A percentile compares a stretch with the other conserved stretches of the same genome.
These are phyloP conservation scores for Arabis alpina DNA, from an alignment of 345 rosid genomes.

Conservation along the genomic window DNA sequence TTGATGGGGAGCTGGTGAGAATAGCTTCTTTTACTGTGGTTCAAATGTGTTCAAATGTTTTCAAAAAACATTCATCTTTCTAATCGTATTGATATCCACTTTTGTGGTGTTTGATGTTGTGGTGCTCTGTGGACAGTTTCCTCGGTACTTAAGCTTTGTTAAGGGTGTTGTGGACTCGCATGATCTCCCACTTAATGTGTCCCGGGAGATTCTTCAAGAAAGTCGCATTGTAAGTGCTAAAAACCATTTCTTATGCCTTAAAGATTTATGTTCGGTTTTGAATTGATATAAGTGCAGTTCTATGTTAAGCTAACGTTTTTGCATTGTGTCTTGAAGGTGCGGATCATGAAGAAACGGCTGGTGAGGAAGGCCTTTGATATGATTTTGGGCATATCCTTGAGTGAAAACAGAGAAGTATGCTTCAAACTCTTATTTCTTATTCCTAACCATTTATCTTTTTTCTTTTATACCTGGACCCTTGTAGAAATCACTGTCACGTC, in stretches of 20 bases:
- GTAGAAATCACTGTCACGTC: background rate
- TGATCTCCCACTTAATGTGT: slow-evolving; percentile 96
- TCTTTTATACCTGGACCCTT: background rate
- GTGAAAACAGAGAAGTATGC: slow-evolving; percentile 84
- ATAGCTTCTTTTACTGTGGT: slow-evolving; percentile 19
- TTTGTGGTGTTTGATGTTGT: slow-evolving; percentile 10
- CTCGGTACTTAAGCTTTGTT: slow-evolving; percentile 88
- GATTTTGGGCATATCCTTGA: slow-evolving; percentile 89
- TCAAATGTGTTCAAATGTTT: background rate
- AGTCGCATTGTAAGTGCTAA: slow-evolving; percentile 76
- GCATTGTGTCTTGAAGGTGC: slow-evolving; percentile 58
- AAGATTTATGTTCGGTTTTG: background rate
- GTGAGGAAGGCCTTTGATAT: slow-evolving; percentile 94
- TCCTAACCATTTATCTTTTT: background rate
- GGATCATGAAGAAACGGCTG: slow-evolving; percentile 91
- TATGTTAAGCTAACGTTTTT: slow-evolving; percentile 11
- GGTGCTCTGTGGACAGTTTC: slow-evolving; percentile 60
- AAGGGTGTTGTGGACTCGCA: slow-evolving; percentile 99
- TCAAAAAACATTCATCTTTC: background rate
- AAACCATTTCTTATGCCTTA: background rate
- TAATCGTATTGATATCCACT: slow-evolving; percentile 1
- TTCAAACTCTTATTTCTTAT: slow-evolving; percentile 13
- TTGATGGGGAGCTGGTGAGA: slow-evolving; percentile 96
- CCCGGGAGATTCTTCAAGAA: slow-evolving; percentile 99
- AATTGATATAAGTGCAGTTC: slow-evolving; percentile 9